Evolutionary conservation across 169 alveolate species (phyloP), one percentile per base, ranked within the genome.

Genomic region (Perkinsus marinus): DNA sequence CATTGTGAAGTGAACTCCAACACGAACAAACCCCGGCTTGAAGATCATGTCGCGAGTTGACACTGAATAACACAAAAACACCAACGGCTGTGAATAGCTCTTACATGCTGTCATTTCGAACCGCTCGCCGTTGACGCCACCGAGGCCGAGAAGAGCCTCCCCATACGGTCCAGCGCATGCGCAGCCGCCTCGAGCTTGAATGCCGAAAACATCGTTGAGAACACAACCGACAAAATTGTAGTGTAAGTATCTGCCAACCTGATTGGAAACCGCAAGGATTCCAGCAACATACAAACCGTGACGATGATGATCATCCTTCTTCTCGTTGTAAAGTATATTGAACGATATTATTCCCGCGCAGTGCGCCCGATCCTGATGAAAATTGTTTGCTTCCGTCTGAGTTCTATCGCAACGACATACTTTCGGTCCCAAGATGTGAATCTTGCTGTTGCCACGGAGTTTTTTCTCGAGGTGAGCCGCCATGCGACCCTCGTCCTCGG

Each of bases 91-190:
- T 41, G 46, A 41, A 10, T 41, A 10, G 46, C 19, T 92, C 94
- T 93, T 43, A 95, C 92, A 39, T 93, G 93, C n/a, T 92, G 90
- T 0, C n/a, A 9, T 39, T 39, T 79, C 90, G 90, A 79, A 79
- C 13, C 90, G 13, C 30, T 5, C 79, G 34, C 36, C 79, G 68
- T 19, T 30, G 46, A 39, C 93, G 36, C 94, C 92, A 89, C 94
- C 95, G 57, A 96, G 94, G 38, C 98, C 98, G 39, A 98, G 93
- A 39, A 97, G 94, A 68, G 90, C 91, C 79, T 97, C 97, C 0
- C 97, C 98, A 94, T 96, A 97, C 9, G 98, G 97, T 0, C 98
- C 97, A n/a, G 99, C 99, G 93, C 99, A 98, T 10, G 97, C 95
- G 92, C 99, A 98, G 0, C 99, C 99, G 36, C 98, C 97, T 93